phyloP scores from a whole-genome alignment of 768 basidiomycete genomes.

The Lactifluus volemus region DNA sequence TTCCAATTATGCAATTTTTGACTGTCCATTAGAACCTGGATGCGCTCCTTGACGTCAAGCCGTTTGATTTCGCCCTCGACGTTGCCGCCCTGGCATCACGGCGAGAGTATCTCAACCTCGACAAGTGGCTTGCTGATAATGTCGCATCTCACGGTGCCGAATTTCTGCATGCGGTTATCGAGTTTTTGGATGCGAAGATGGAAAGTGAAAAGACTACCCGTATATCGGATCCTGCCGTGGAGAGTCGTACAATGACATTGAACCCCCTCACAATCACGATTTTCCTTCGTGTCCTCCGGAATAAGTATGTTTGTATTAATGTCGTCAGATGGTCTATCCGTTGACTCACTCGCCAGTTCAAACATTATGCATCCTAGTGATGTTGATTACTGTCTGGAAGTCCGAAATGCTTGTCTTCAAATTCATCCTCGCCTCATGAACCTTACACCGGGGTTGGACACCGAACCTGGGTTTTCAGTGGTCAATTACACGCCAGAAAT shows the following conservation, averaged over 20 bases:
- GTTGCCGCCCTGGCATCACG: constrained; percentile 90
- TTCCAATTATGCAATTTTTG: background rate
- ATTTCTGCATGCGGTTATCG: constrained; percentile 80
- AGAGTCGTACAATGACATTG: constrained; percentile 79
- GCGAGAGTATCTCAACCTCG: constrained; percentile 88
- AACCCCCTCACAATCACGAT: constrained; percentile 85
- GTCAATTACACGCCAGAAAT: constrained; percentile 83
- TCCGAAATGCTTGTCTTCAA: constrained; percentile 88
- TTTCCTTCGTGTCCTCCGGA: constrained; percentile 82
- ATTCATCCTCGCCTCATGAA: constrained; percentile 96
- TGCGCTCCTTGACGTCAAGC: constrained; percentile 81
- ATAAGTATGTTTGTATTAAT: constrained; percentile 55
- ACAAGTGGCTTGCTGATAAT: constrained; percentile 93
- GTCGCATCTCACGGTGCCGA: constrained; percentile 74
- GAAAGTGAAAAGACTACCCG: constrained; percentile 74
- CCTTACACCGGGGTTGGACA: constrained; percentile 75
- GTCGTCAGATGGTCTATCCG: background rate
- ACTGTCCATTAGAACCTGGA: constrained; percentile 65
- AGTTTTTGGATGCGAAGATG: constrained; percentile 90
- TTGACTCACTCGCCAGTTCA: constrained; percentile 39
- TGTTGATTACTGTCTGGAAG: constrained; percentile 79
- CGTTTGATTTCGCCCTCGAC: constrained; percentile 86
- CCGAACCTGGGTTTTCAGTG: constrained; percentile 86
- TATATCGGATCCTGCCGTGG: constrained; percentile 67
- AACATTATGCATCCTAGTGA: constrained; percentile 69